phyloP scores from a whole-genome alignment of 2,329 filamentous ascomycete species.

The Dothideomycetes sp. region DNA sequence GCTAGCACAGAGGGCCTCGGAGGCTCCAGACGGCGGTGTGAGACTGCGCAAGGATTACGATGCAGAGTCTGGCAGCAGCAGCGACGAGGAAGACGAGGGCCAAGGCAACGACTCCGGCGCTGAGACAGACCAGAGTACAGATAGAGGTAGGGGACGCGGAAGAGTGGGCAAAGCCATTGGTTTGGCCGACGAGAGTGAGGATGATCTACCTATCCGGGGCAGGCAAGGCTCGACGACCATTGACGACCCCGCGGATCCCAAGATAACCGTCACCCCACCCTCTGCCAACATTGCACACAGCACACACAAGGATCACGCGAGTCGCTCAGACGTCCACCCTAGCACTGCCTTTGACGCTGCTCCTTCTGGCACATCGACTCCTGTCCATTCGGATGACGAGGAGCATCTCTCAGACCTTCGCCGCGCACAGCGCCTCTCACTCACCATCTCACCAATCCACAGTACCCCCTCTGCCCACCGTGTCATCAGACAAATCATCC shows the following conservation, averaged over 20 bases:
- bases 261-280: conserved; percentile 16
- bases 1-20: no score
- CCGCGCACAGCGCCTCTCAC: conserved; percentile 71
- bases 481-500: conserved; percentile 78
- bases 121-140: conserved; percentile 16
- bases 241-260: conserved; percentile 14
- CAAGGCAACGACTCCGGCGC: conserved; percentile 13
- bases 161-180: conserved; percentile 10
- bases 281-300: conserved; percentile 5
- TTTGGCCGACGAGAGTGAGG: conserved; percentile 1
- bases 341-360: conserved; percentile 72
- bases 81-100: conserved; percentile 20
- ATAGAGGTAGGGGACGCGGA: conserved; percentile 9
- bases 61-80: conserved; percentile 14
- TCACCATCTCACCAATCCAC: conserved; percentile 70
- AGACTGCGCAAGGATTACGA: conserved; percentile 9
- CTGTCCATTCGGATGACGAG: conserved; percentile 76
- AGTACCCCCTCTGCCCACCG: conserved; percentile 67
- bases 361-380: conserved; percentile 46
- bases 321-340: conserved; percentile 51
- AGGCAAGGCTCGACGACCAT: conserved; percentile 4
- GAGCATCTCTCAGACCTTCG: conserved; percentile 76
- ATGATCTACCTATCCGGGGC: conserved; percentile 5
- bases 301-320: conserved; percentile 7
- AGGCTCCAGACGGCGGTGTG: conserved; percentile 2